These are phyloP conservation scores for Pichia inconspicua DNA, from an alignment of 1,139 yeast species.

Conservation along the genomic window DNA sequence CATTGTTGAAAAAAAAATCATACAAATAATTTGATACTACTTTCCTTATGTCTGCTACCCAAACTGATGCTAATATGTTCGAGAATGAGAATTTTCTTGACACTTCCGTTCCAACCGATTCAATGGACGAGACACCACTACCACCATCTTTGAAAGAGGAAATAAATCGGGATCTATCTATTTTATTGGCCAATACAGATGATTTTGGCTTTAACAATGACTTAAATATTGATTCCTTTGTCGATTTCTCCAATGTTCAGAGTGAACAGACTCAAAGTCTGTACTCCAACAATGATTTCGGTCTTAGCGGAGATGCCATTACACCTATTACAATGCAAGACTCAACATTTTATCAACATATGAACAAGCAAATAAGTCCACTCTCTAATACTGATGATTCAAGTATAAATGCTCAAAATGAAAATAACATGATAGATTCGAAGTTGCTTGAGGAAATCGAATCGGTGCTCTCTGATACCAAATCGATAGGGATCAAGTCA, in stretches of 20 bases:
- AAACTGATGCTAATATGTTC: neutral
- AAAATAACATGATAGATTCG: neutral
- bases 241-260: neutral
- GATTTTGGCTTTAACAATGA: neutral
- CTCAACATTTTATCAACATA: neutral
- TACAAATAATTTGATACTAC: too few species aligned
- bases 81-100: neutral
- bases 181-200: neutral
- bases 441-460: slow-evolving; percentile 4
- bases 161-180: neutral
- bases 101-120: neutral
- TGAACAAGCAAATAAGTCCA: neutral
- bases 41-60: neutral
- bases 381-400: neutral
- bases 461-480: neutral
- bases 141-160: neutral
- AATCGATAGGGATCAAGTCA: neutral
- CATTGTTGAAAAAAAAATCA: too few species aligned
- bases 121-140: neutral
- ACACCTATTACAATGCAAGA: neutral
- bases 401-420: neutral
- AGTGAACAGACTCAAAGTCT: neutral
- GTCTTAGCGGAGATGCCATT: neutral
- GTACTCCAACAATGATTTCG: neutral
- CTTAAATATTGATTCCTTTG: neutral